Evolutionary conservation across 1,284 basidiomycete genomes (phyloP).

Genomic region (Puccinia novopanici): DNA sequence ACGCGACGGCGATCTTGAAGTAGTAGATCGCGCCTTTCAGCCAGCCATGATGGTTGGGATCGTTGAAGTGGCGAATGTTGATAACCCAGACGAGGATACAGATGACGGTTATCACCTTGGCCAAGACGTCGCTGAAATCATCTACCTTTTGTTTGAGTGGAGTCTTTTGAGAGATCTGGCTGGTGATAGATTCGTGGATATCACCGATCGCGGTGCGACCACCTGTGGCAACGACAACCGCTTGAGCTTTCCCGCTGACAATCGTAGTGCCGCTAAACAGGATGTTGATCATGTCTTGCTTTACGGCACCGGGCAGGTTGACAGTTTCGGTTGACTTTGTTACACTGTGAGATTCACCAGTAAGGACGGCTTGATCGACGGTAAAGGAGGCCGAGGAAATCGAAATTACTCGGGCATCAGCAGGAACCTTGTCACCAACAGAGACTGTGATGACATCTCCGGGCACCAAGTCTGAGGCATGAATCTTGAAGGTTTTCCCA

Average conservation of each 20-base stretch:
- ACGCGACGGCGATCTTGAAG: conserved; percentile 94
- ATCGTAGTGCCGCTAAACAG: conserved; percentile 91
- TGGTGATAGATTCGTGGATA: conserved; percentile 88
- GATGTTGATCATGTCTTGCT: conserved; percentile 94
- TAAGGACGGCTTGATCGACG: conserved; percentile 90
- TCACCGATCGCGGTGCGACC: conserved; percentile 84
- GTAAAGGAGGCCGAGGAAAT: conserved; percentile 87
- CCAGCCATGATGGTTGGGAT: conserved; percentile 82
- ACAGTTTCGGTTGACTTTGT: conserved; percentile 73
- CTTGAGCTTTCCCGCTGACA: conserved; percentile 81
- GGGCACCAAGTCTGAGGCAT: conserved; percentile 83
- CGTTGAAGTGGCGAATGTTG: conserved; percentile 89
- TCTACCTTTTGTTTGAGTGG: conserved; percentile 92
- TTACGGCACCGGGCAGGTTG: conserved; percentile 74
- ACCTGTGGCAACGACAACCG: conserved; percentile 83
- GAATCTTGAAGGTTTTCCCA: conserved; percentile 71
- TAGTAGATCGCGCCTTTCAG: conserved; percentile 93
- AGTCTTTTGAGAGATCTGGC: conserved; percentile 87
- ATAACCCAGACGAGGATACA: conserved; percentile 94
- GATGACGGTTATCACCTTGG: conserved; percentile 92
- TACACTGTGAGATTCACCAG: conserved; percentile 85
- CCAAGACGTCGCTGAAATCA: conserved; percentile 91
- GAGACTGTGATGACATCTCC: conserved; percentile 86
- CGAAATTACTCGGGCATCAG: conserved; percentile 84
- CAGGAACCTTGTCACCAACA: conserved; percentile 90